Base-by-base conservation (phyloP, 345 rosid species). In the Anastatica hierochuntica region DNA sequence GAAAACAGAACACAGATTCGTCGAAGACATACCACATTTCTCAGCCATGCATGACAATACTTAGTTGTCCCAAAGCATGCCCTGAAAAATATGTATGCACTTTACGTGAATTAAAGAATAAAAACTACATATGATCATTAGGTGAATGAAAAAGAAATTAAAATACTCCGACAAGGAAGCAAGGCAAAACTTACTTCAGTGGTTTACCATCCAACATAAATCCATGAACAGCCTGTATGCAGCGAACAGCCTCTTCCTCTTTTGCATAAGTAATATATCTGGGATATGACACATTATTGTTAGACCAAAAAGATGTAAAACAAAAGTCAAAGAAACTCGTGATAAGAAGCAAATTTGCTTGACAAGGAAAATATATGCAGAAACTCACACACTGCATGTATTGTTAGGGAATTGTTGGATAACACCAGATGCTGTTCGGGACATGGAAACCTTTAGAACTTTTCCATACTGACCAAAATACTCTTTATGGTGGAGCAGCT, bases 61-160 rank as follows among this genome's bases (percentile, higher is more conserved):
- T 84, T 81, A 33, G 94, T 81, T 50, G 94, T 84, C 61, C 88
- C 94, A 69, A 84, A 84, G 67, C 84, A 84, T 8, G 88, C 94
- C 75, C 88, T 84, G 75, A 12, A 41, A 62, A 6, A 18, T 15
- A 35, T 23, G 15, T 8, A 33, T 23, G 16, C 10, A 2, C 36
- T 9, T 31, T 31, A 6, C 10, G 24, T 21, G 5, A 21, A 21
- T 21, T 9, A 7, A 15, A 23, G 40, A 36, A 29, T 16, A 6
- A 29, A n/a, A n/a, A n/a, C n/a, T 4, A 33, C 15, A 20, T 4
- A 17, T 52, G 14, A 54, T 43, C 36, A 14, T 20, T 13, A 21
- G 11, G 26, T 41, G 16, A n/a, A 56, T 15, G 45, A 37, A 26
- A n/a, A n/a, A n/a, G n/a, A n/a, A n/a, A n/a, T n/a, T n/a, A n/a